Base-by-base conservation (phyloP, 2,329 filamentous ascomycete species). In the Fonsecaea erecta region DNA sequence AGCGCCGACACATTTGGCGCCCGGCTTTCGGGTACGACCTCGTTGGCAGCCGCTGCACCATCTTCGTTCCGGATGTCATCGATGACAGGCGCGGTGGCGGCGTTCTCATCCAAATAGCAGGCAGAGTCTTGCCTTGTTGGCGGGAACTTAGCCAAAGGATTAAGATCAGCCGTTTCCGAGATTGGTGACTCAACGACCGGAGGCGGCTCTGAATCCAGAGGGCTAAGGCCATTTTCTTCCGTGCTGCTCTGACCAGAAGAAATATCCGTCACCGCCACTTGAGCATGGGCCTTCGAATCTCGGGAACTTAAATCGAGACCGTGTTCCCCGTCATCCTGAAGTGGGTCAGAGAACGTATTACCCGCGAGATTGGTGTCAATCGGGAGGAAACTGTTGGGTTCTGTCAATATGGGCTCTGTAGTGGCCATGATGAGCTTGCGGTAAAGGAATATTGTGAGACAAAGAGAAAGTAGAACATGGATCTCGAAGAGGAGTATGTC, bases 211-310 rank as follows among this genome's bases (percentile, higher is more conserved):
- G n/a, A 1, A 48, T 48, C 18, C 8, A 48, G 18, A 12, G 43
- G 43, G 43, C 43, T 48, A 48, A 24, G 43, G 6, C 12, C 43
- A 48, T 48, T 48, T 24, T 21, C 43, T 8, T 48, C 43, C 18
- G 18, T 12, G 8, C 18, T 48, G n/a, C 43, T 48, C 12, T 48
- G 43, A 3, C 43, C 43, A 11, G 43, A 21, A 6, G 43, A 48
- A 24, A 48, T 24, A 48, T 48, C 43, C 43, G 43, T 48, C 43
- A 48, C 43, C 43, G 43, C 43, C 43, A 48, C 43, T 26, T 48
- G 43, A 24, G 43, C 43, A 12, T 48, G 43, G 43, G 2, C 43
- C 43, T 48, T 48, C 43, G 8, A 48, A 48, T 48, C 43, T 48
- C 6, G 43, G 43, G 43, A 48, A 48, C 21, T 48, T 48, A 48